Percentiles rank a stretch among this genome's conserved stretches.
These are phyloP conservation scores for Candida adriatica DNA, from an alignment of 805 yeast genomes.

Conservation along the genomic window DNA sequence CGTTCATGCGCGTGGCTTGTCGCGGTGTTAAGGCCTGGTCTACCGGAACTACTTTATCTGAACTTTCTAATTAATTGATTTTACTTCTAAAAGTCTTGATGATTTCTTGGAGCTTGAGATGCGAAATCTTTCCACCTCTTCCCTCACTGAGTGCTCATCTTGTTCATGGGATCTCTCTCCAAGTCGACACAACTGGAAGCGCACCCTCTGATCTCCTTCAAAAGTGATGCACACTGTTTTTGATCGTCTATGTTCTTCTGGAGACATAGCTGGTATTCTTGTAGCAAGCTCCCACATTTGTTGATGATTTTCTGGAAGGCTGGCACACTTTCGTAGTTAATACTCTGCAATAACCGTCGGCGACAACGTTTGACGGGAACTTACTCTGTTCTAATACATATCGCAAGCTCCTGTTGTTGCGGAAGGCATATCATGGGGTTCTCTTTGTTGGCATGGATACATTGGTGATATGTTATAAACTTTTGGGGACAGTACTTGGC, in stretches of 20 bases:
- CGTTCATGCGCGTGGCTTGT: no score
- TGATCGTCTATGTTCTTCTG: conserved; percentile 36
- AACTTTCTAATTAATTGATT: no score
- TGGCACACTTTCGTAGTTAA: conserved; percentile 50
- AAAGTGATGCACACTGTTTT: conserved; percentile 44
- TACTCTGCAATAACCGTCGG: no score
- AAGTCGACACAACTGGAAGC: conserved; percentile 36
- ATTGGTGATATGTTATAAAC: conserved; percentile 66
- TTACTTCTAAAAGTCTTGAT: no score
- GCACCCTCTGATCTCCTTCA: conserved; percentile 58
- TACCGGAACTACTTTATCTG: no score
- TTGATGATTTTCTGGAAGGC: conserved; percentile 62
- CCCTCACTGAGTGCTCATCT: conserved; percentile 1
- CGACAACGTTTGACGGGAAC: no score
- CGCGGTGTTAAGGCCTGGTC: no score
- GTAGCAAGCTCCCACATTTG: conserved; percentile 50
- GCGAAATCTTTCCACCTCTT: no score
- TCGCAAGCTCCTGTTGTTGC: conserved; percentile 51
- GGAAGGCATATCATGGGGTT: conserved; percentile 42
- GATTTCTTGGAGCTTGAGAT: no score
- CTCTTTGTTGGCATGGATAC: conserved; percentile 54
- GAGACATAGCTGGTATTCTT: conserved; percentile 62
- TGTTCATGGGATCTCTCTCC: conserved; percentile 16
- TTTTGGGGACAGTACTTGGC: conserved; percentile 71
- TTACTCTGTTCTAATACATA: conserved; percentile 47